Percentiles rank a stretch among this genome's conserved stretches.
Conservation (phyloP, 768 basidiomycete species). For the Kwoniella newhampshirensis region DNA sequence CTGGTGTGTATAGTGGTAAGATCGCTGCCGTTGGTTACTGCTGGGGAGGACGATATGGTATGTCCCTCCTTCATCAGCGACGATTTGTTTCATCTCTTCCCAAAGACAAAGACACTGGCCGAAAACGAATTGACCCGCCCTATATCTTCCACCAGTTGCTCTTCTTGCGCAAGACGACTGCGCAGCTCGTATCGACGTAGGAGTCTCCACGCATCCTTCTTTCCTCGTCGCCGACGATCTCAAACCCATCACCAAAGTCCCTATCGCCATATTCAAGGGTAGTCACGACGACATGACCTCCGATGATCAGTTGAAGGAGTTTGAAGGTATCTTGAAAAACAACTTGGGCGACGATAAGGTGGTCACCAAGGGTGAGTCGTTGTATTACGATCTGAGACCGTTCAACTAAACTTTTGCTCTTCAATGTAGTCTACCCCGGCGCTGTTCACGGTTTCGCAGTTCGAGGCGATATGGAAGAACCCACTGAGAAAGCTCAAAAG, state of each 20-base stretch:
- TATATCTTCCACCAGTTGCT: no score
- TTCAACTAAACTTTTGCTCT: not conserved
- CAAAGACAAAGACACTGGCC: no score
- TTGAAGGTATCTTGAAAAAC: constrained; percentile 29
- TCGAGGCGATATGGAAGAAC: constrained; percentile 44
- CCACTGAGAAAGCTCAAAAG: constrained; percentile 46
- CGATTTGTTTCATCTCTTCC: no score
- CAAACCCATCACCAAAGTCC: constrained; percentile 39
- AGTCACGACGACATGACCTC: constrained; percentile 45
- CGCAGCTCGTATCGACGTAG: constrained; percentile 33
- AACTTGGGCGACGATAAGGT: constrained; percentile 41
- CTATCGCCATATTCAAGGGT: constrained; percentile 47
- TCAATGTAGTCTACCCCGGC: constrained; percentile 11
- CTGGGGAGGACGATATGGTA: constrained; percentile 51
- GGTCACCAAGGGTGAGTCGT: constrained; percentile 31
- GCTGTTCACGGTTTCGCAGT: constrained; percentile 52
- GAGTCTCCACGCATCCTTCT: constrained; percentile 55
- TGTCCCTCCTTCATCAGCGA: no score
- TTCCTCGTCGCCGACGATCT: constrained; percentile 48
- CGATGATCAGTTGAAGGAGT: constrained; percentile 31
- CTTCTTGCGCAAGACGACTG: constrained; percentile 37
- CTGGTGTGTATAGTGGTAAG: constrained; percentile 44
- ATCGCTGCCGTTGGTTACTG: constrained; percentile 54
- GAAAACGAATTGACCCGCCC: not conserved
- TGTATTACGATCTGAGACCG: constrained; percentile 5